These are phyloP conservation scores for Populus euphratica DNA, from an alignment of 345 rosid genomes.

Conservation along the genomic window DNA sequence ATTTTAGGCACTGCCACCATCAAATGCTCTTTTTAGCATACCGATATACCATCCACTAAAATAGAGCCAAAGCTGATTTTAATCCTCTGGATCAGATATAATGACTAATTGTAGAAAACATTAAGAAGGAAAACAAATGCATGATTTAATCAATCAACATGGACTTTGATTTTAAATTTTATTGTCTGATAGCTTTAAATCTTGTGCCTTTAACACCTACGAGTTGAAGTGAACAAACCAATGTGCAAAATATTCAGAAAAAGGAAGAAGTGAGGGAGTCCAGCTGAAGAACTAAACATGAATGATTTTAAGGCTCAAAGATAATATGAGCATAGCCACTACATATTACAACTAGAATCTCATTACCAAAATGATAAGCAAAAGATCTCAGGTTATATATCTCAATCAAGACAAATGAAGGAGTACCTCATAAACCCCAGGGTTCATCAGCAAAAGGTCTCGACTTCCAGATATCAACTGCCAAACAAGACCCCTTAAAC, in stretches of 20 bases:
- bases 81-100: background rate
- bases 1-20: background rate
- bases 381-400: background rate
- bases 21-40: background rate
- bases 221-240: background rate
- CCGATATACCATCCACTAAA: background rate
- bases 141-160: background rate
- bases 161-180: background rate
- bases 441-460: conserved; percentile 91
- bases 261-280: background rate
- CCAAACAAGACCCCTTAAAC: conserved; percentile 98
- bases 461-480: conserved; percentile 91
- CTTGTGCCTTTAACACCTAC: background rate
- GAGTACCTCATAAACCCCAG: conserved; percentile 83
- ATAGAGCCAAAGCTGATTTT: background rate
- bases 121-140: background rate
- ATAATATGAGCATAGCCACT: conserved; percentile 11
- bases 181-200: background rate
- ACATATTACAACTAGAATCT: background rate
- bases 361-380: conserved; percentile 8
- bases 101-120: background rate
- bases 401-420: background rate
- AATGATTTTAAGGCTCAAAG: background rate
- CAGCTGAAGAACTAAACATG: background rate
- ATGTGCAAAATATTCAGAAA: background rate